Percentiles rank a stretch among this genome's conserved stretches.
Conservation (phyloP, 176 grass and related monocot genomes). For the Calamus simplicifolius region DNA sequence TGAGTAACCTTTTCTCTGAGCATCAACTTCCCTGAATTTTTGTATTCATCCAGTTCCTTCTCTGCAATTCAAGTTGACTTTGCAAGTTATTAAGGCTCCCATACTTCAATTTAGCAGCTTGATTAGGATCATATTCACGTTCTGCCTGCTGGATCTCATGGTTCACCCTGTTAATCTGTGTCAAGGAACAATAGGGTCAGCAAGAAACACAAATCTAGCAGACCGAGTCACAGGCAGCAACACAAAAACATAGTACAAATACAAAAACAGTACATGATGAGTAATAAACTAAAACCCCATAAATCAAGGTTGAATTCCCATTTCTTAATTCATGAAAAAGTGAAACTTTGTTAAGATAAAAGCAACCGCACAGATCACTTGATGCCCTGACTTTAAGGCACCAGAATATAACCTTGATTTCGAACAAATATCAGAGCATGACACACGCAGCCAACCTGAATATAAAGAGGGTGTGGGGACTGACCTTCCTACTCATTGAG, state of each 20-base stretch:
- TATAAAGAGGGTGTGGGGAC: too few relatives aligned
- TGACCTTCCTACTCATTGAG: too few relatives aligned
- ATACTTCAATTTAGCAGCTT: conserved; percentile 91
- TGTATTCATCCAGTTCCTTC: conserved; percentile 81
- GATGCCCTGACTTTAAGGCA: too few relatives aligned
- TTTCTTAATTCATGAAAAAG: too few relatives aligned
- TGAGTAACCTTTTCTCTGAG: conserved; percentile 94
- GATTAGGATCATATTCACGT: conserved; percentile 94
- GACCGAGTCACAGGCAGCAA: too few relatives aligned
- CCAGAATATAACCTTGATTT: too few relatives aligned
- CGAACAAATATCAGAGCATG: too few relatives aligned
- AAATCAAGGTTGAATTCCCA: too few relatives aligned
- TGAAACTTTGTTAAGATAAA: too few relatives aligned
- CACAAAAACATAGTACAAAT: background rate
- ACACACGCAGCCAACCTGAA: too few relatives aligned
- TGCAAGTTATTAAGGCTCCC: conserved; percentile 97
- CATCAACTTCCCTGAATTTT: conserved; percentile 97
- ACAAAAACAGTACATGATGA: background rate
- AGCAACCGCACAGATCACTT: too few relatives aligned
- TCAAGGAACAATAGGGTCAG: conserved; percentile 15
- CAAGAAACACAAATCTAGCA: conserved; percentile 11
- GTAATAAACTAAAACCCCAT: too few relatives aligned
- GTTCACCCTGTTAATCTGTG: conserved; percentile 97
- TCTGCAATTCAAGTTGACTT: conserved; percentile 72
- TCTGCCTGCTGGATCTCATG: conserved; percentile 96